Evolutionary conservation across 306 rosid genomes (phyloP), one percentile per base, ranked within the genome.

Genomic region (Lagenaria siceraria): DNA sequence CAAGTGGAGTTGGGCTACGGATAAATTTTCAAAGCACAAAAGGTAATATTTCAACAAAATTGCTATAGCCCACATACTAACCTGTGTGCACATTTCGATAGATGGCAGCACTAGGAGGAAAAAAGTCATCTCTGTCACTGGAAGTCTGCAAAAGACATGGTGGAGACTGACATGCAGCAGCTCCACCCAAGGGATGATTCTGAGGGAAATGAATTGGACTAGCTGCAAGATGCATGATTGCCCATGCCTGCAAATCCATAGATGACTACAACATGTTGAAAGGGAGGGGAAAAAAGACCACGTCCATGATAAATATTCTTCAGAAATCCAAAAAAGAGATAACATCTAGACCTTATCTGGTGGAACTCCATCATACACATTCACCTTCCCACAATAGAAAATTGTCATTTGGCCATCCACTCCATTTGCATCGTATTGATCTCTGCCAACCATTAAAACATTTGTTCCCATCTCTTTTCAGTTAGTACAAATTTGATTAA

Each of bases 361-460:
- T 3, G 91, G 81, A 71, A 96, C 91, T 80, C 92, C 92, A 77
- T 96, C 97, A 74, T 90, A 96, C 75, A 96, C 99, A 71, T 96
- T 96, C 87, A 96, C 98, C 86, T 96, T 96, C 79, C 99, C 99
- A 42, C 94, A 82, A 84, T 90, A 96, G 93, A 96, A 92, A 82
- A 92, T 92, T 24, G 99, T 89, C 99, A 96, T 88, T 84, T 96
- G 97, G 79, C 87, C 91, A 81, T 82, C 60, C 52, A 84, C 64
- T 35, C 84, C 89, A 78, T 87, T 84, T 33, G 86, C 76, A 81
- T 84, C 86, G 72, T 89, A 84, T 8, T 78, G 89, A 75, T 77
- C 89, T 77, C 97, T 96, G 91, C 52, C 75, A 77, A 66, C 80
- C 91, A 88, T 73, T 49, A 51, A 73, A 49, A 73, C 21, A 72